phyloP scores from a whole-genome alignment of 2,329 filamentous ascomycete species.

The Volutella citrinella region DNA sequence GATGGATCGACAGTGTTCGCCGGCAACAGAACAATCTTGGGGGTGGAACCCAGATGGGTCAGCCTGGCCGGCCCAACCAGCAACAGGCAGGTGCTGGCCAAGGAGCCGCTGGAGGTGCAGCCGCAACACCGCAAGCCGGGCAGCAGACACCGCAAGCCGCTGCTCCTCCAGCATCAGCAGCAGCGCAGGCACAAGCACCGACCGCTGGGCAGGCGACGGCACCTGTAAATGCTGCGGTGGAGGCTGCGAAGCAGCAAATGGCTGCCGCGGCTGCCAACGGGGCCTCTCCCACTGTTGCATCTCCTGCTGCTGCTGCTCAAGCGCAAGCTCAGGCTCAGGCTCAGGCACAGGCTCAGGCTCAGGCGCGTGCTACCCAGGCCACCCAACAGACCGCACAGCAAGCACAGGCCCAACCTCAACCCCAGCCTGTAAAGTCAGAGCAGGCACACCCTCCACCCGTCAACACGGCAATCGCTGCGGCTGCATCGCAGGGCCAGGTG shows the following conservation, averaged over 20 bases:
- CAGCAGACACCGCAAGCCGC: constrained; percentile 23
- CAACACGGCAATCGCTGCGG: constrained; percentile 43
- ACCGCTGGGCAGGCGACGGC: constrained; percentile 32
- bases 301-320: constrained; percentile 19
- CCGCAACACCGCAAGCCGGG: no score
- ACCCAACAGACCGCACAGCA: constrained; percentile 24
- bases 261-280: constrained; percentile 26
- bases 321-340: constrained; percentile 23
- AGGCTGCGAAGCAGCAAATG: constrained; percentile 43
- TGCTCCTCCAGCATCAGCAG: constrained; percentile 19
- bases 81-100: constrained; percentile 17
- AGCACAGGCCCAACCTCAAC: constrained; percentile 23
- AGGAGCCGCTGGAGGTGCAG: no score
- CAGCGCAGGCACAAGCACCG: constrained; percentile 12
- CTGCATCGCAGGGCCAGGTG: constrained; percentile 36
- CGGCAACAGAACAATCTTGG: constrained; percentile 40
- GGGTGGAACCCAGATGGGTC: constrained; percentile 21
- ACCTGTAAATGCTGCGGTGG: constrained; percentile 43
- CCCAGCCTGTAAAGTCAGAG: constrained; percentile 31
- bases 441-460: constrained; percentile 41
- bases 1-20: constrained; percentile 46
- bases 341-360: constrained; percentile 24
- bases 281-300: constrained; percentile 28
- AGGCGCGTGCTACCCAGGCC: constrained; percentile 25
- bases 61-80: constrained; percentile 7